Base-by-base conservation (phyloP, 306 rosid species). In the Amphicarpaea edgeworthii region DNA sequence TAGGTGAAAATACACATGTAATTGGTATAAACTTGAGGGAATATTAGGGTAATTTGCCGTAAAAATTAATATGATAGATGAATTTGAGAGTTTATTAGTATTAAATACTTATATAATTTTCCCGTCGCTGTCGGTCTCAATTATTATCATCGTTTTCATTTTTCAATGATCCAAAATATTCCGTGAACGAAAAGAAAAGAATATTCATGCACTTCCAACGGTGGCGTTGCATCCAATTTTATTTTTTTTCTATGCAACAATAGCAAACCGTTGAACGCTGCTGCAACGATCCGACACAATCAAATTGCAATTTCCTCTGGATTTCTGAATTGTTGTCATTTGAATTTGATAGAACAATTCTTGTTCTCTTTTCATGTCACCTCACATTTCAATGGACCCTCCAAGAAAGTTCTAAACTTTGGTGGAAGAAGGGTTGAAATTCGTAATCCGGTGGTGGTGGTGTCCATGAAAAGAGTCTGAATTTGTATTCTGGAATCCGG, bases 401-500 rank as follows among this genome's bases (percentile, higher is more conserved):
- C 12, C 2, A 4, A 46, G 5, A 9, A 77, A 20, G 68, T 50
- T 46, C 17, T 58, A n/a, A 55, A 62, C 83, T 68, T 61, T 71
- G 58, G 28, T 65, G 55, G 69, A 82, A 58, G 43, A 73, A 68
- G 68, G 55, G 41, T 76, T 77, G 69, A 8, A 60, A 79, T 70
- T 49, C 51, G 26, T 65, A 57, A 82, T 85, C 73, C 69, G 85
- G 81, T n/a, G n/a, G n/a, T n/a, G n/a, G n/a, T n/a, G n/a, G n/a
- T 79, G 28, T 49, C 68, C 64, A n/a, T 21, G 49, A 46, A 72
- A 77, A 76, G 67, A 72, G 65, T 76, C 50, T 32, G 55, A 77
- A 19, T 77, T 83, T 72, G 32, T 4, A 57, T 43, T 55, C 57
- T 16, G 53, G 43, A 54, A 73, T 78, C 73, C 41, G 69, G 73